These are phyloP conservation scores for Phaeophleospora eucalypticola DNA, from an alignment of 2,329 filamentous ascomycete species.

Conservation along the genomic window DNA sequence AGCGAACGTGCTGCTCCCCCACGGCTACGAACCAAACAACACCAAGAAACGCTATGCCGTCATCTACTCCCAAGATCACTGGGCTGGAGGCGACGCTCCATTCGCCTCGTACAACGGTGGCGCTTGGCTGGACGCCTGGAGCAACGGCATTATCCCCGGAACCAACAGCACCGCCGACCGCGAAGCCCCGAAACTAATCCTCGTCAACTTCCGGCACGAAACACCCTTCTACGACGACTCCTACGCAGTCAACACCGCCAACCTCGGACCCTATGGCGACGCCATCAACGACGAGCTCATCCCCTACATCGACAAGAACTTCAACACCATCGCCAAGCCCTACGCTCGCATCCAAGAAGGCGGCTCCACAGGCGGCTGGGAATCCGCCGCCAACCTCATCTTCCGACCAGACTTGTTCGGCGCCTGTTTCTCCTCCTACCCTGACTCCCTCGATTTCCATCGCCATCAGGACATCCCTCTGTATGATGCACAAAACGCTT, in stretches of 20 bases:
- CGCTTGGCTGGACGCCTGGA: constrained; percentile 29
- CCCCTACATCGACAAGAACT: constrained; percentile 32
- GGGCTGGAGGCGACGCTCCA: constrained; percentile 21
- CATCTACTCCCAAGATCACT: constrained; percentile 36
- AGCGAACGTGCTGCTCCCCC: constrained; percentile 35
- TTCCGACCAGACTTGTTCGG: constrained; percentile 39
- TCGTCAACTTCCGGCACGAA: constrained; percentile 38
- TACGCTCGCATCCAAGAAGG: constrained; percentile 38
- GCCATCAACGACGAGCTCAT: constrained; percentile 41
- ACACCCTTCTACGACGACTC: constrained; percentile 38
- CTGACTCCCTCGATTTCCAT: constrained; percentile 37
- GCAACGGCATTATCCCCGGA: constrained; percentile 30
- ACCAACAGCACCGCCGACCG: constrained; percentile 27
- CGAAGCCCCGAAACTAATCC: constrained; percentile 34
- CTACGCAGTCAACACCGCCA: constrained; percentile 39
- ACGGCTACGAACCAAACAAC: constrained; percentile 33
- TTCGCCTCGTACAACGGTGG: constrained; percentile 3
- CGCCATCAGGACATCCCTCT: constrained; percentile 37
- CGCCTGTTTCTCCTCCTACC: constrained; percentile 36
- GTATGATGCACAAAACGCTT: constrained; percentile 32
- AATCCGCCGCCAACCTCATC: constrained; percentile 34
- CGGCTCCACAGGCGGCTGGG: constrained; percentile 38
- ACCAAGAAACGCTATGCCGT: constrained; percentile 33
- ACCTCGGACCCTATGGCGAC: constrained; percentile 38
- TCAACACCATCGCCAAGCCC: constrained; percentile 35